A percentile compares a stretch with the other conserved stretches of the same genome.
Evolutionary conservation across 495 filamentous ascomycete species (phyloP).

Genomic region (Penicillium canariense): DNA sequence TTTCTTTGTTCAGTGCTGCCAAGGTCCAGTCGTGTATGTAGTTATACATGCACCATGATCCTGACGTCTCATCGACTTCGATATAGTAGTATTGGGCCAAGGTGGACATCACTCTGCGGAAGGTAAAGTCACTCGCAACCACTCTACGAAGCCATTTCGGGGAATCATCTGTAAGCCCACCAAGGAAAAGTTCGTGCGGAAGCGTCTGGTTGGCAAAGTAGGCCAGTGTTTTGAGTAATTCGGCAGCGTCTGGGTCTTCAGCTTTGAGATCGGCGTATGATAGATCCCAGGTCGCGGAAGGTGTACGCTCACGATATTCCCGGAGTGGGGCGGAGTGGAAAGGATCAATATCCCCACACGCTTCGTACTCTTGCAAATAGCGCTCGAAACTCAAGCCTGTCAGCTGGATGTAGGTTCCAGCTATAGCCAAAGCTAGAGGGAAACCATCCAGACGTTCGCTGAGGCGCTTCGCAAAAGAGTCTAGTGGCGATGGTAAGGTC

Average conservation of each 20-base stretch:
- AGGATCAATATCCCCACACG: constrained; percentile 4
- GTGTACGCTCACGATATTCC: constrained; percentile 3
- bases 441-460: constrained; percentile 5
- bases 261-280: constrained; percentile 8
- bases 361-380: constrained; percentile 11
- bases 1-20: too few relatives aligned
- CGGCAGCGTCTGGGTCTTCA: constrained; percentile 4
- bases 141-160: constrained; percentile 7
- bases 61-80: too few relatives aligned
- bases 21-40: too few relatives aligned
- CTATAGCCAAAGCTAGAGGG: constrained; percentile 11
- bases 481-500: background rate
- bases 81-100: too few relatives aligned
- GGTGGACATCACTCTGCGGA: background rate
- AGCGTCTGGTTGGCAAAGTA: constrained; percentile 16
- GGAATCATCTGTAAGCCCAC: constrained; percentile 4
- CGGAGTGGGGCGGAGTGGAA: background rate
- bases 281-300: constrained; percentile 9
- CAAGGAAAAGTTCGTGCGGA: constrained; percentile 6
- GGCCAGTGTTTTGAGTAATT: constrained; percentile 9
- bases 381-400: too few relatives aligned
- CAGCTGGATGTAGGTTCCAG: constrained; percentile 15
- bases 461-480: constrained; percentile 4
- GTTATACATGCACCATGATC: too few relatives aligned
- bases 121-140: background rate